Base-by-base conservation (phyloP, 1,139 yeast species). In the Torulaspora globosa region DNA sequence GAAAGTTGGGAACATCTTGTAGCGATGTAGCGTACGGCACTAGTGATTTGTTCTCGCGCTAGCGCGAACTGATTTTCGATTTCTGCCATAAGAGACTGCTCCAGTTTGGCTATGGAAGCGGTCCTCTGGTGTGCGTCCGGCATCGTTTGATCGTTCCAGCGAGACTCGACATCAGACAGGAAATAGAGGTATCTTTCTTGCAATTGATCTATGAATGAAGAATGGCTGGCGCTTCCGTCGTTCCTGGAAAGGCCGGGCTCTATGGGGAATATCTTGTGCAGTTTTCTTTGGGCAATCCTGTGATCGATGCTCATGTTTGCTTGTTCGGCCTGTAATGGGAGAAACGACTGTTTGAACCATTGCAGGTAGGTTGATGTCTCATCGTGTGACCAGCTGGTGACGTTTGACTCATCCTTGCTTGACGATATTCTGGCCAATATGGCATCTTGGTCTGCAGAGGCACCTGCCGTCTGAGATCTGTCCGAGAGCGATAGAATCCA, bases 211-310 rank as follows among this genome's bases (percentile, higher is more conserved):
- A 53, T 46, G 42, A 44, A 54, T 7, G 59, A 30, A 14, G 36
- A 12, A n/a, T 10, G 19, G 24, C 26, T 19, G 5, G 26, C 29
- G 10, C 21, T 14, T 10, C 24, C 11, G 11, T 28, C 36, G 14
- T 21, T 28, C 16, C 23, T 28, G 31, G 30, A 31, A 7, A 37
- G 26, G 8, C 43, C 43, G 27, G 49, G 38, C 2, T 45, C 44
- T 19, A 60, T 26, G 10, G 67, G 66, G 28, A 63, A 47, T 12
- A 64, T 49, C 33, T 54, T 55, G 42, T 58, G 50, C 18, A 64
- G 53, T 46, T 59, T 61, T 38, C 62, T 54, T 30, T 47, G 50
- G 18, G 63, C 65, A 37, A 64, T 64, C 33, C 48, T 55, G 31
- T 62, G 57, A 49, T 64, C 68, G 32, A 63, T 53, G 8, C 54